These are phyloP conservation scores for Fusarium miscanthi DNA, from an alignment of 2,329 filamentous ascomycete species.

Conservation along the genomic window DNA sequence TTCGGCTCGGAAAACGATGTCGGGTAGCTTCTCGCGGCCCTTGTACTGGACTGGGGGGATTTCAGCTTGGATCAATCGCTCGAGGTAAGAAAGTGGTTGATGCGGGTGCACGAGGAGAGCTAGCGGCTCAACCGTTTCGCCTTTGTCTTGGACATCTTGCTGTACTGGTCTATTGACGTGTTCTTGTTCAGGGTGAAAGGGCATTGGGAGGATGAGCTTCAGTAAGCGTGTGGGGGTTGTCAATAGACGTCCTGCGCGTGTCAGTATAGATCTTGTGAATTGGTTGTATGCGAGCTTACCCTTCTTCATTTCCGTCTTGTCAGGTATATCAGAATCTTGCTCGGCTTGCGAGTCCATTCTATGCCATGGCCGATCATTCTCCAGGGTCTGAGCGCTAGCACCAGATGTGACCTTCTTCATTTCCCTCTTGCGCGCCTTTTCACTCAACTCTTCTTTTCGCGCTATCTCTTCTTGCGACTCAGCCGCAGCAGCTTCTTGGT, in stretches of 20 bases:
- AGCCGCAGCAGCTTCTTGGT: constrained; percentile 15
- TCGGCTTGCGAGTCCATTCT: constrained; percentile 31
- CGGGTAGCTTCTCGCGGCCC: constrained; percentile 75
- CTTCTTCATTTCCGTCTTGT: constrained; percentile 36
- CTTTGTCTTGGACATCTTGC: constrained; percentile 46
- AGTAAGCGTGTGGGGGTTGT: constrained; percentile 84
- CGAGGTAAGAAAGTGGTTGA: constrained; percentile 90
- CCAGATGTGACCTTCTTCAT: constrained; percentile 38
- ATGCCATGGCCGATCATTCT: constrained; percentile 46
- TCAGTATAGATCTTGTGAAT: neutral
- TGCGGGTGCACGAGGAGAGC: constrained; percentile 89
- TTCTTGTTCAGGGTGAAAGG: constrained; percentile 55
- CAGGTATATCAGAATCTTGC: constrained; percentile 25
- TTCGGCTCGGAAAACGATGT: constrained; percentile 82
- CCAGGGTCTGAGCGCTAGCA: constrained; percentile 39
- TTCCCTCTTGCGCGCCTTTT: constrained; percentile 38
- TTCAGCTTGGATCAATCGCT: constrained; percentile 89
- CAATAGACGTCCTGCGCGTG: constrained; percentile 72
- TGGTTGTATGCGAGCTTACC: constrained; percentile 10
- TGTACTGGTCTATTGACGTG: constrained; percentile 56
- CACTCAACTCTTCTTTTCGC: constrained; percentile 27
- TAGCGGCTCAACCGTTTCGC: constrained; percentile 75
- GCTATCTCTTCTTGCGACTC: neutral
- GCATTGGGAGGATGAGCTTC: constrained; percentile 82
- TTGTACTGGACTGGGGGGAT: constrained; percentile 76